Conservation (phyloP, 2,329 filamentous ascomycete species). For the Parasarocladium wereldwijsianum region DNA sequence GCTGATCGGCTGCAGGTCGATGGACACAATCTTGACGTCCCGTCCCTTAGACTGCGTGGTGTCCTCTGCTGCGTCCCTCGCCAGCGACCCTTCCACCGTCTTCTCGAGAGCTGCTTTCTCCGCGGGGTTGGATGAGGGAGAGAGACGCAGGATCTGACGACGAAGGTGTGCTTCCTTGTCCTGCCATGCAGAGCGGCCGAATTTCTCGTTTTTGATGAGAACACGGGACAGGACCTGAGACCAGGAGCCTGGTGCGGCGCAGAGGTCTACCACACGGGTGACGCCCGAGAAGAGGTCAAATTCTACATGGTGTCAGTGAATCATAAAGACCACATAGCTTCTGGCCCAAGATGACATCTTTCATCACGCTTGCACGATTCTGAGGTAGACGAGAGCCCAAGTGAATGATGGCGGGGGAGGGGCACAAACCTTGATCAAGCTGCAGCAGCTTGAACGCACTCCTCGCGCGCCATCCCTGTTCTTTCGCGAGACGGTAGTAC, state of each 20-base stretch:
- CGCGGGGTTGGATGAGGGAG: slow-evolving; percentile 17
- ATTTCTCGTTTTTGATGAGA: slow-evolving; percentile 83
- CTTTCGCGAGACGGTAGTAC: slow-evolving; percentile 94
- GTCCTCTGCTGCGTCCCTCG: slow-evolving; percentile 7
- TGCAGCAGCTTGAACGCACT: slow-evolving; percentile 96
- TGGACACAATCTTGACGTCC: slow-evolving; percentile 85
- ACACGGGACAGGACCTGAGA: slow-evolving; percentile 91
- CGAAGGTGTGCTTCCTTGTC: slow-evolving; percentile 59
- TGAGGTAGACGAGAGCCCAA: too few relatives aligned
- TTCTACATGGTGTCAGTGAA: slow-evolving; percentile 34
- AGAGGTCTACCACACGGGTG: slow-evolving; percentile 86
- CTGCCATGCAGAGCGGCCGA: slow-evolving; percentile 75
- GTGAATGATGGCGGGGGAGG: neutral
- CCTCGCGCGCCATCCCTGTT: slow-evolving; percentile 94
- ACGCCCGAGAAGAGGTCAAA: slow-evolving; percentile 89
- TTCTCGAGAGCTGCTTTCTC: slow-evolving; percentile 9
- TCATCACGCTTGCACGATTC: too few relatives aligned
- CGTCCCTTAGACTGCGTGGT: slow-evolving; percentile 27
- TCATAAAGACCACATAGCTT: neutral
- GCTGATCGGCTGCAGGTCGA: slow-evolving; percentile 92
- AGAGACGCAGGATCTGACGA: slow-evolving; percentile 42
- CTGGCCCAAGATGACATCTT: neutral
- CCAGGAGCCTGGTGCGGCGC: slow-evolving; percentile 92
- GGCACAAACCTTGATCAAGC: slow-evolving; percentile 56
- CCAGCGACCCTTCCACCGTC: slow-evolving; percentile 1